Evolutionary conservation across 495 filamentous ascomycete species (phyloP), one percentile per base, ranked within the genome.

Genomic region (Annulohypoxylon stygium): DNA sequence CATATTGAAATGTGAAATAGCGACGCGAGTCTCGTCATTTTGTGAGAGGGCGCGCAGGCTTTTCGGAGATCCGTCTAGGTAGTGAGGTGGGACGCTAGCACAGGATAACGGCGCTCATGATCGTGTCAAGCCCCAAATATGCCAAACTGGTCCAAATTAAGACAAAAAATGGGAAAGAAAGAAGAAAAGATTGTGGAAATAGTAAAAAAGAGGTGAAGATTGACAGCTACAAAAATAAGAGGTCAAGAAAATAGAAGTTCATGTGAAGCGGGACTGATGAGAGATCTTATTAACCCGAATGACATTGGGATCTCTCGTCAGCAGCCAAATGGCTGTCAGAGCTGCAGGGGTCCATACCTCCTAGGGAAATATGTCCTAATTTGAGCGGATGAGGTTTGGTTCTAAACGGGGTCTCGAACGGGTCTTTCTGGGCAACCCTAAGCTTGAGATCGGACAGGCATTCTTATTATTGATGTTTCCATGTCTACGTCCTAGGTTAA

Each of bases 1-100:
- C 73, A 75, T 72, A 75, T 47, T n/a, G 73, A 64, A 3, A 75
- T 48, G 14, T 65, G 55, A 33, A 72, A 55, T 30, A 66, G 20
- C 20, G 69, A 69, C 47, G 61, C 41, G 41, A 65, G 30, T 57
- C 36, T 75, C 8, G 65, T 55, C 69, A 69, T 75, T n/a, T 69
- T 12, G 36, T 50, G 16, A 55, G 20, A 65, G 48, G 62, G 54
- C 53, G 43, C 53, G 53, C 4, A 30, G 53, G 47, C 53, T 64
- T 58, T 41, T 54, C n/a, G 39, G 43, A 14, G 10, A 33, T 39
- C 37, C 41, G 48, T 48, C 45, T 50, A 43, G 50, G 23, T 67
- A 43, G 50, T 51, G 36, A 60, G 48, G 41, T 63, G 1, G 37
- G 23, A 36, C 12, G 39, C 63, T 67, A 75, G 37, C 53, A 71